phyloP scores from a whole-genome alignment of 2,329 filamentous ascomycete genomes.

The Venturia aucupariae region DNA sequence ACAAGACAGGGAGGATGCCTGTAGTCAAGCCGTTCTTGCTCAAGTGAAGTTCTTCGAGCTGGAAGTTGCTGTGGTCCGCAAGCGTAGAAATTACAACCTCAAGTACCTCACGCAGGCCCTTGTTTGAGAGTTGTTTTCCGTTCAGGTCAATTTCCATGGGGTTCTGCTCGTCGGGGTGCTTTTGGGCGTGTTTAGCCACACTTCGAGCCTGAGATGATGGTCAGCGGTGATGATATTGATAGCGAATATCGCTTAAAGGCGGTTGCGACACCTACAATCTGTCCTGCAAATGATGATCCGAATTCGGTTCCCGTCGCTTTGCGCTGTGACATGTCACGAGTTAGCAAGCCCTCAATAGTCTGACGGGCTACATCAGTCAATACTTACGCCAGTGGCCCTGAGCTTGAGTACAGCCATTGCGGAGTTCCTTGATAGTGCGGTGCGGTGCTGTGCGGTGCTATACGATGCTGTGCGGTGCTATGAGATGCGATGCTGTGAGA shows the following conservation, averaged over 20 bases:
- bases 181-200: background rate
- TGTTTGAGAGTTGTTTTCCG: background rate
- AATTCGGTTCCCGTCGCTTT: background rate
- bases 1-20: slow-evolving; percentile 32
- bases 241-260: background rate
- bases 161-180: background rate
- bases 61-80: slow-evolving; percentile 18
- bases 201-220: background rate
- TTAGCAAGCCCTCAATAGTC: background rate
- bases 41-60: slow-evolving; percentile 38
- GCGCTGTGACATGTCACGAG: background rate
- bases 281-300: background rate
- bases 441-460: background rate
- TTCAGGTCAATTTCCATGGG: background rate
- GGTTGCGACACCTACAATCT: background rate
- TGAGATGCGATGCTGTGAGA: background rate
- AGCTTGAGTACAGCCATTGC: slow-evolving; percentile 6
- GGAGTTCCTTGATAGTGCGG: background rate
- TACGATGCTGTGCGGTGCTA: background rate
- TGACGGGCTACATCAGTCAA: background rate
- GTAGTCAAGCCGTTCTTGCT: slow-evolving; percentile 36
- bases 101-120: background rate
- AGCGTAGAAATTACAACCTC: background rate
- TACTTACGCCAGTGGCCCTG: background rate
- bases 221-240: background rate